Evolutionary conservation across 2,329 filamentous ascomycete species (phyloP).

Genomic region (Raffaelea arxii): DNA sequence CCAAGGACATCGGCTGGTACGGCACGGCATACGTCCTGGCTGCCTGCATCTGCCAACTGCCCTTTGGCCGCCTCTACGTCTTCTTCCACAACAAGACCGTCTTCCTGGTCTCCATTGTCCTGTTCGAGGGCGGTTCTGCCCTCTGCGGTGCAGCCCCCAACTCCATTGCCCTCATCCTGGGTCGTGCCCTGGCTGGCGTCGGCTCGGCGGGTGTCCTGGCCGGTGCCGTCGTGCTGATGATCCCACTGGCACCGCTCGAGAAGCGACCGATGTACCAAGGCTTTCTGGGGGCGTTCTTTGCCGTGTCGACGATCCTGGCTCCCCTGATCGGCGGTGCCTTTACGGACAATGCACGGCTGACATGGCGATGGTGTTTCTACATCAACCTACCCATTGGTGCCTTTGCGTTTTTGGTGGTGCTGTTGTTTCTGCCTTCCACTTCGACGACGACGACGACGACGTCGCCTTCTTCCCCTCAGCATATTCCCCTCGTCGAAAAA

Average conservation of each 20-base stretch:
- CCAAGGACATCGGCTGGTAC: constrained; percentile 8
- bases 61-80: constrained; percentile 22
- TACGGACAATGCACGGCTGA: constrained; percentile 14
- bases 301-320: constrained; percentile 19
- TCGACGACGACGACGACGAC: constrained; percentile 3
- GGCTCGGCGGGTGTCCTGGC: constrained; percentile 16
- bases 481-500: constrained; percentile 6
- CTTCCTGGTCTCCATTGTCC: constrained; percentile 20
- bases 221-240: constrained; percentile 19
- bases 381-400: constrained; percentile 14
- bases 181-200: constrained; percentile 34
- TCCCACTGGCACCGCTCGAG: constrained; percentile 24
- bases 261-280: constrained; percentile 30
- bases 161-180: constrained; percentile 43
- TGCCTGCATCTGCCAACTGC: constrained; percentile 19
- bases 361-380: constrained; percentile 16
- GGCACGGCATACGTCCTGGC: constrained; percentile 7
- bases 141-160: constrained; percentile 44
- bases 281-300: constrained; percentile 29
- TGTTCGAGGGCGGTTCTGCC: constrained; percentile 36
- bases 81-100: constrained; percentile 22
- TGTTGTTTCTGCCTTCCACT: constrained; percentile 8
- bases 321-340: constrained; percentile 14
- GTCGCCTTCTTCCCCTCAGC: neutral
- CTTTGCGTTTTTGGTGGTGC: constrained; percentile 13